These are phyloP conservation scores for Marchantia polymorpha DNA, from an alignment of 225 moss, liverwort and hornwort species.

Conservation along the genomic window DNA sequence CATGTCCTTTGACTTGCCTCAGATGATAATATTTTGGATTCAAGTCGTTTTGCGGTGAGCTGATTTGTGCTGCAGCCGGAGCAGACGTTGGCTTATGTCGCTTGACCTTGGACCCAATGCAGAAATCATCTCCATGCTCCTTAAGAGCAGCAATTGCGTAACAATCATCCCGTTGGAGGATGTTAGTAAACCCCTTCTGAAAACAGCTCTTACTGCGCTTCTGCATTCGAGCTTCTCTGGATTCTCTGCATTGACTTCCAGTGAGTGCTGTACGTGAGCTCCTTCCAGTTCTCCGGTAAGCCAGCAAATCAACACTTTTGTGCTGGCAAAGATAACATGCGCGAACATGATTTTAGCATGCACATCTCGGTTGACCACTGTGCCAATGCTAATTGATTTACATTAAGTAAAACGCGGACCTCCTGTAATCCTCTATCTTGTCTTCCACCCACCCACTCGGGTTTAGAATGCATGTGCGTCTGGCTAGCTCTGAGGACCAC, in stretches of 20 bases:
- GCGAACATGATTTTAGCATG: not conserved
- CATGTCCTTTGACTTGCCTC: not conserved
- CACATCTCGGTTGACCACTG: not conserved
- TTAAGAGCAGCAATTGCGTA: constrained; percentile 17
- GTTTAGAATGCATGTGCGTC: not conserved
- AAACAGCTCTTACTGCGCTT: constrained; percentile 9
- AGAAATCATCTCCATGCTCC: not conserved
- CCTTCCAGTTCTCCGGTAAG: constrained; percentile 27
- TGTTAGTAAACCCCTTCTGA: not conserved
- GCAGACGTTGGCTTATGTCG: constrained; percentile 24
- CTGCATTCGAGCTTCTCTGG: constrained; percentile 13
- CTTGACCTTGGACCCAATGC: constrained; percentile 25
- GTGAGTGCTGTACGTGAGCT: constrained; percentile 13
- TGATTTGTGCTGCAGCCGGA: not conserved
- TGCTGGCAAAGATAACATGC: constrained; percentile 21
- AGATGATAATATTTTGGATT: not conserved
- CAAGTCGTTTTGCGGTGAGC: not conserved
- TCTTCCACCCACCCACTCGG: not conserved
- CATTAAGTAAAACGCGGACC: not conserved
- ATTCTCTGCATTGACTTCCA: not conserved
- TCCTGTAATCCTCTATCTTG: not conserved
- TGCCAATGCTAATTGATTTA: not conserved
- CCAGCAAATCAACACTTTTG: constrained; percentile 32
- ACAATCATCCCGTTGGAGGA: constrained; percentile 11
- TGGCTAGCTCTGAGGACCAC: not conserved